A percentile compares a stretch with the other conserved stretches of the same genome.
Evolutionary conservation across 306 rosid genomes (phyloP).

Genomic region (Rubus idaeus): DNA sequence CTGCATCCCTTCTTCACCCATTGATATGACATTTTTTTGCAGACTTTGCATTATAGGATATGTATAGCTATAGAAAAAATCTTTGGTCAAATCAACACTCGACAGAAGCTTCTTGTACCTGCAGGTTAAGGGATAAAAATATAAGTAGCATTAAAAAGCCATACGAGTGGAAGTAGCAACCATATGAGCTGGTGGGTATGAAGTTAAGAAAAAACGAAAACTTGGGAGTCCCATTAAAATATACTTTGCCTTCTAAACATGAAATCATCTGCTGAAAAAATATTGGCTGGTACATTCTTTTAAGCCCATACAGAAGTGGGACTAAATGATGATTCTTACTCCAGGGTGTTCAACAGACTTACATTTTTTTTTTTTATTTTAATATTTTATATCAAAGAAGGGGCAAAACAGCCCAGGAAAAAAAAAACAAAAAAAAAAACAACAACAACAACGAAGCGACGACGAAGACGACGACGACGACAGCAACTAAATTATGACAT

Average conservation of each 20-base stretch:
- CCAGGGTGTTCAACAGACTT: background rate
- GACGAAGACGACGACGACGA: no score
- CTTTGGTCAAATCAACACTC: conserved; percentile 92
- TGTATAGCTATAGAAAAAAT: conserved; percentile 91
- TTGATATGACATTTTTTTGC: conserved; percentile 67
- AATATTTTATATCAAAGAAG: no score
- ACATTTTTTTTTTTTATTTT: no score
- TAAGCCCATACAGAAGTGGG: background rate
- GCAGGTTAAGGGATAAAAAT: conserved; percentile 21
- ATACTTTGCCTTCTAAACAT: background rate
- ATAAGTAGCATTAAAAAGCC: background rate
- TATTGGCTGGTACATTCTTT: background rate
- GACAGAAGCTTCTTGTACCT: conserved; percentile 91
- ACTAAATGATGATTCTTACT: no score
- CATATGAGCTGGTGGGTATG: background rate
- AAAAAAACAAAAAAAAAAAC: no score
- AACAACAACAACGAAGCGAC: no score
- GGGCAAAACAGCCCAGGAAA: no score
- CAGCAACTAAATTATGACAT: no score
- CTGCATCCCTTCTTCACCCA: conserved; percentile 61
- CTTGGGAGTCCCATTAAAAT: background rate
- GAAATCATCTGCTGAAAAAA: background rate
- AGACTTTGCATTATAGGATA: conserved; percentile 96
- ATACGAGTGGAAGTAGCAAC: background rate
- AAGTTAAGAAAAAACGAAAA: background rate